phyloP scores from a whole-genome alignment of 805 yeast genomes.

The Wickerhamiella sergipiensis region DNA sequence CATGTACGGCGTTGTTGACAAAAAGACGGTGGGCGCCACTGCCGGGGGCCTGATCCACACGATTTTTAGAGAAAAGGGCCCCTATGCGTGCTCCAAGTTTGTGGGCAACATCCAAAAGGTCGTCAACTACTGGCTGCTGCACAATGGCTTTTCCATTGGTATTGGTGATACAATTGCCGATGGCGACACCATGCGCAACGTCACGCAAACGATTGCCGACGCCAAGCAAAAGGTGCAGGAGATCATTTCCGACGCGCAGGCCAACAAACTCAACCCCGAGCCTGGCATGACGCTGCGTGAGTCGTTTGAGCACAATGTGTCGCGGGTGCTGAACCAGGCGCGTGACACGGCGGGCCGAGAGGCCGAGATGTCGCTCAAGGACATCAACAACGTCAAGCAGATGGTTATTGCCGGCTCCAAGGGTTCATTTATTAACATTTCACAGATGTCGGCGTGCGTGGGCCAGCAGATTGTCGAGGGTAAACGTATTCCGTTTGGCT shows the following conservation, averaged over 20 bases:
- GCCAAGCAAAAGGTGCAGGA: constrained; percentile 93
- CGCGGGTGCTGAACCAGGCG: constrained; percentile 89
- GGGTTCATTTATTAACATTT: constrained; percentile 96
- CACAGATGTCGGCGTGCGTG: constrained; percentile 99
- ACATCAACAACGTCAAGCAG: constrained; percentile 90
- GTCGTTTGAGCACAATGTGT: constrained; percentile 94
- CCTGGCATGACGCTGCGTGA: constrained; percentile 99
- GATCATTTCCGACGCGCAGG: constrained; percentile 84
- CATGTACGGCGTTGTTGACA: constrained; percentile 95
- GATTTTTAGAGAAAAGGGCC: constrained; percentile 95
- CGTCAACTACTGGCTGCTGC: constrained; percentile 91
- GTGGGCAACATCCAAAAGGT: constrained; percentile 91
- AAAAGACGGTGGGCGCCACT: constrained; percentile 96
- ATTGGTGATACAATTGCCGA: constrained; percentile 99
- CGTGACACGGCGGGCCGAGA: constrained; percentile 99
- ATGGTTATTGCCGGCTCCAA: constrained; percentile 99
- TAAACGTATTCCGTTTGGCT: constrained; percentile 97
- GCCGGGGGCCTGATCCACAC: constrained; percentile 97
- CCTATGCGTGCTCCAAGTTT: constrained; percentile 73
- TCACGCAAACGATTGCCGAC: constrained; percentile 81
- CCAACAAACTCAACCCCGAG: constrained; percentile 76
- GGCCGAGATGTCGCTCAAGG: constrained; percentile 92
- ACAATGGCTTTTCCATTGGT: constrained; percentile 96
- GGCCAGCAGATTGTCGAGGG: constrained; percentile 99
- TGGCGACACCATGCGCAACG: constrained; percentile 85